Evolutionary conservation across 192 early-diverging fungal genomes (phyloP), one percentile per base, ranked within the genome.

Genomic region (Podila horticola): DNA sequence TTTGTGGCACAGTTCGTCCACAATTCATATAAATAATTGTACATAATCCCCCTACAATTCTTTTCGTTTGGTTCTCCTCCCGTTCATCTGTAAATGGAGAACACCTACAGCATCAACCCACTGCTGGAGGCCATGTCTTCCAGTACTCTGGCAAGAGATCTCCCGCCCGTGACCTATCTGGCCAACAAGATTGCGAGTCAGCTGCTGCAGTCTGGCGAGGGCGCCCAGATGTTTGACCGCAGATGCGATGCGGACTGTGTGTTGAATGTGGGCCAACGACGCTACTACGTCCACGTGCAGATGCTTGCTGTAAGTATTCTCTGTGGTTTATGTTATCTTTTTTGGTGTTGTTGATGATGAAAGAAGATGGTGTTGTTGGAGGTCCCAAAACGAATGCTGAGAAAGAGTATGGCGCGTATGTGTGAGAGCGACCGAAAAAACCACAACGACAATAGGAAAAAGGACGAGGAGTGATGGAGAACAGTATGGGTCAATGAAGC

Each of bases 271-370:
- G 72, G 72, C 8, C 12, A 41, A 33, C 19, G 22, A 6, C 52
- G 58, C 22, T 74, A 64, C 15, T 74, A 67, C 20, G 72, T 74
- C 11, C 72, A 74, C 31, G 72, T 74, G 17, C 72, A 74, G 12
- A 66, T 74, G 58, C 48, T 74, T 9, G 64, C 72, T 24, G 72
- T 74, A 74, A 74, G 64, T 50, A 4, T 4, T 36, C 11, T 68
- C 29, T 4, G 29, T 10, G 22, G 29, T 68, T 45, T 22, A 24
- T 67, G 5, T 28, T 9, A 0, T 36, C n/a, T 38, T 45, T 63
- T 55, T 20, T 10, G n/a, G n/a, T n/a, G 20, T 52, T 52, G 3
- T 52, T 55, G 12, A 7, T 24, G 7, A 9, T 22, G 22, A 36
- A 36, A 36, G 6, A 36, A 36, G 34, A 55, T 24, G 19, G 2